Conservation (phyloP, 2,329 filamentous ascomycete species). For the Aureobasidium sp. region DNA sequence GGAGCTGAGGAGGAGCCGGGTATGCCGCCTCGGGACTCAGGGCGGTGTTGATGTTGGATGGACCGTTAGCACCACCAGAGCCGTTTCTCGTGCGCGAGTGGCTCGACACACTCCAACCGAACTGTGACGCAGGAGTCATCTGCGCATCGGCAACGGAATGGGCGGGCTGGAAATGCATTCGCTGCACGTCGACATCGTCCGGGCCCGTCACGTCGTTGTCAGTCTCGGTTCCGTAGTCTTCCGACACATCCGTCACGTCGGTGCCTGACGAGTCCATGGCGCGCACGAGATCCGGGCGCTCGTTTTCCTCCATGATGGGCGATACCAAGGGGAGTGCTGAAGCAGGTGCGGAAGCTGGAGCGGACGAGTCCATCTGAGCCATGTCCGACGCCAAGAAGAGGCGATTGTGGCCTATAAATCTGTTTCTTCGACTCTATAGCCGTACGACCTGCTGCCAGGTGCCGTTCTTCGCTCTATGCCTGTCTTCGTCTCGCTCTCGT, state of each 20-base stretch:
- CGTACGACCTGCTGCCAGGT: not conserved
- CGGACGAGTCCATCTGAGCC: not conserved
- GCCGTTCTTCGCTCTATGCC: not conserved
- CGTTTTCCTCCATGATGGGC: slow-evolving; percentile 27
- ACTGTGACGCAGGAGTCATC: slow-evolving; percentile 22
- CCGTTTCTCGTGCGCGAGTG: slow-evolving; percentile 9
- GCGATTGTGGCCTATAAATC: not conserved
- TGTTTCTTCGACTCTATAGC: not conserved
- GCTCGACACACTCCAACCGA: slow-evolving; percentile 20
- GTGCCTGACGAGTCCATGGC: slow-evolving; percentile 26
- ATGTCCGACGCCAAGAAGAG: not conserved
- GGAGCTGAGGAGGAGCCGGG: slow-evolving; percentile 14
- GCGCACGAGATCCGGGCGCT: slow-evolving; percentile 22
- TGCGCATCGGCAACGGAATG: not conserved
- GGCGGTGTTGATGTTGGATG: not conserved
- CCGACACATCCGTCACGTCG: slow-evolving; percentile 19
- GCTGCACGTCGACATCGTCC: slow-evolving; percentile 1
- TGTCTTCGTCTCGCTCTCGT: not conserved
- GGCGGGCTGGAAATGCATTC: slow-evolving; percentile 7
- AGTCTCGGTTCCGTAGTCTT: slow-evolving; percentile 4
- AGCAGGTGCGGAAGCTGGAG: not conserved
- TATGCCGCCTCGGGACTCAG: not conserved
- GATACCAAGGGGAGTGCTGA: slow-evolving; percentile 1
- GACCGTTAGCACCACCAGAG: slow-evolving; percentile 10
- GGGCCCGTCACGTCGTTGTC: slow-evolving; percentile 8